Evolutionary conservation across 305 asterid species (phyloP).

Genomic region (Rubia tinctorum): DNA sequence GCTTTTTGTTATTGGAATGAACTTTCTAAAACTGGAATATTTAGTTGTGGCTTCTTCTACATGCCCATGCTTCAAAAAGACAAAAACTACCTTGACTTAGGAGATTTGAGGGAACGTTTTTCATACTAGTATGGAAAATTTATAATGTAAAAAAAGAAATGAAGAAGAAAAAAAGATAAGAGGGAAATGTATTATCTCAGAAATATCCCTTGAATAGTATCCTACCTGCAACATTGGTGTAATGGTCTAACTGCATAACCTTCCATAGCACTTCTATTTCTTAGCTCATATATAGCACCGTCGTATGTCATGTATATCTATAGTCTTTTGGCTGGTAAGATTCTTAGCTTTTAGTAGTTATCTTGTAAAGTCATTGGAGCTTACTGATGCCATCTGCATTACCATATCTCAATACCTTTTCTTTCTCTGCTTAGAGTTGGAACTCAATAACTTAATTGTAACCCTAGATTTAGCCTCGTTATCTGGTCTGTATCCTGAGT

Average conservation of each 20-base stretch:
- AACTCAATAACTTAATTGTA: not conserved
- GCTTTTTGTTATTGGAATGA: conserved; percentile 4
- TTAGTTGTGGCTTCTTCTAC: not conserved
- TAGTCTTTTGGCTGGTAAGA: not conserved
- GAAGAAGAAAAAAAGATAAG: not conserved
- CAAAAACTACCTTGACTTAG: not conserved
- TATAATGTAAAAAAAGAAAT: not conserved
- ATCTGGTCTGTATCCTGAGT: not conserved
- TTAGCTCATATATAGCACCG: not conserved
- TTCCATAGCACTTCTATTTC: not conserved
- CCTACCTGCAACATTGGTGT: conserved; percentile 1
- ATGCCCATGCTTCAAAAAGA: not conserved
- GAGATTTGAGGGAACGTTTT: not conserved
- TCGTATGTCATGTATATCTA: not conserved
- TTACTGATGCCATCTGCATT: conserved; percentile 1
- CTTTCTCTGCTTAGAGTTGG: not conserved
- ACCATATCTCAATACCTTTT: not conserved
- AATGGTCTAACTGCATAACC: not conserved
- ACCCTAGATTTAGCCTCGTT: not conserved
- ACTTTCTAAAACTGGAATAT: not conserved
- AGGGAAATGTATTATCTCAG: not conserved
- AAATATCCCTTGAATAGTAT: not conserved
- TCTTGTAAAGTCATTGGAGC: not conserved
- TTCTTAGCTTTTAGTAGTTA: not conserved
- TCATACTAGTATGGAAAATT: not conserved